Conservation (phyloP, 768 basidiomycete genomes). For the Xerocomus brunneocitrinus region DNA sequence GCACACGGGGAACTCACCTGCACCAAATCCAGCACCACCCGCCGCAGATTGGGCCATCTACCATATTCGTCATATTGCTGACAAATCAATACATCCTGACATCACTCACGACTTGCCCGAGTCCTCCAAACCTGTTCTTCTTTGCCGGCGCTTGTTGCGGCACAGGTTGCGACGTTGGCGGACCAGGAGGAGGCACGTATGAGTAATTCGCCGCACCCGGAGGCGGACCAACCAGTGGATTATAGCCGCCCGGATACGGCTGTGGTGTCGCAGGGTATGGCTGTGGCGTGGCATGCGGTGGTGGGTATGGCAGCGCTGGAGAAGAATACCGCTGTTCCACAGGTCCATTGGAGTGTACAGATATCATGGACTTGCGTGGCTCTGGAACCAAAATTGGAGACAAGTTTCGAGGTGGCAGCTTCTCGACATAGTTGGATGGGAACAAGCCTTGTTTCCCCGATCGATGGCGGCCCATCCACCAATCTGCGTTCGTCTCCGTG, state of each 20-base stretch:
- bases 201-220: conserved; percentile 9
- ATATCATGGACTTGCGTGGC: conserved; percentile 16
- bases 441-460: conserved; percentile 69
- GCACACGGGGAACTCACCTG: conserved; percentile 27
- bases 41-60: conserved; percentile 33
- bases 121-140: conserved; percentile 36
- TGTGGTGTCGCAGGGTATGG: conserved; percentile 14
- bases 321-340: conserved; percentile 14
- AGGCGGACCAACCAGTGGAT: conserved; percentile 12
- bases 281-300: conserved; percentile 12
- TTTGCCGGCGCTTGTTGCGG: conserved; percentile 30
- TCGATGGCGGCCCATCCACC: conserved; percentile 75
- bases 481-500: conserved; percentile 80
- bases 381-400: conserved; percentile 24
- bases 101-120: conserved; percentile 35
- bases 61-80: neutral
- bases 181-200: conserved; percentile 28
- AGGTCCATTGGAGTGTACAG: conserved; percentile 3
- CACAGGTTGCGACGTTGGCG: conserved; percentile 35
- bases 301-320: conserved; percentile 18
- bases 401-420: conserved; percentile 28
- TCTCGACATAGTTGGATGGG: conserved; percentile 75
- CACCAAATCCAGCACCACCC: conserved; percentile 47
- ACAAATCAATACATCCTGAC: neutral
- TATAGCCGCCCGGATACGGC: conserved; percentile 5